Percentiles rank a stretch among this genome's conserved stretches.
Evolutionary conservation across 129 eudicot species (phyloP).

Genomic region (Flaveria robusta): DNA sequence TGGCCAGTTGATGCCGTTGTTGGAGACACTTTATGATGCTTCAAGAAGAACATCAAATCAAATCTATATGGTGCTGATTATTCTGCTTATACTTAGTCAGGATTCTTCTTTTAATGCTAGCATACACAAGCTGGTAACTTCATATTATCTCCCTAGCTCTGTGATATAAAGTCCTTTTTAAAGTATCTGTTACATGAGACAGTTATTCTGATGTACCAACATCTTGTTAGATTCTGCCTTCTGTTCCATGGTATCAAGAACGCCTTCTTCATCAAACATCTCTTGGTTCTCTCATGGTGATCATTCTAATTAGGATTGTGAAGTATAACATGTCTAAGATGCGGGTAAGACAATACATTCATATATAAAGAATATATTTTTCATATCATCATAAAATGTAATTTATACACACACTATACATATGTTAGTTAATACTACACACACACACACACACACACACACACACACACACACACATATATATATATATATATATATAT

Average conservation of each 20-base stretch:
- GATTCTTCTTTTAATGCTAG: constrained; percentile 93
- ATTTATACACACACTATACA: not conserved
- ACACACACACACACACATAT: no score
- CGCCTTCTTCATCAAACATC: constrained; percentile 95
- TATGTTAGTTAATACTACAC: constrained; percentile 3
- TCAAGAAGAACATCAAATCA: constrained; percentile 86
- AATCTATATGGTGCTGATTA: constrained; percentile 92
- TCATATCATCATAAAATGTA: not conserved
- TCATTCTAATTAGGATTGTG: constrained; percentile 84
- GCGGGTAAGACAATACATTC: constrained; percentile 57
- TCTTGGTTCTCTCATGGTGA: constrained; percentile 94
- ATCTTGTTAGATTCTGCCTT: constrained; percentile 72
- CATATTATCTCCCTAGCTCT: not conserved
- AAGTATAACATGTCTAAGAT: constrained; percentile 86
- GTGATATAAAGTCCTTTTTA: not conserved
- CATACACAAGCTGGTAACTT: constrained; percentile 82
- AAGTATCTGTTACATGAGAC: constrained; percentile 8
- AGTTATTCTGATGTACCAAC: constrained; percentile 22
- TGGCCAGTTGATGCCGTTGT: constrained; percentile 86
- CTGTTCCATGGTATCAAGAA: constrained; percentile 96
- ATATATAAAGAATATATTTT: not conserved
- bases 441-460: no score
- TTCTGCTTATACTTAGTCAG: constrained; percentile 95
- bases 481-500: no score
- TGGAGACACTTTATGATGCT: constrained; percentile 90